Base-by-base conservation (phyloP, 495 filamentous ascomycete species). In the Trypethelium eluteriae region DNA sequence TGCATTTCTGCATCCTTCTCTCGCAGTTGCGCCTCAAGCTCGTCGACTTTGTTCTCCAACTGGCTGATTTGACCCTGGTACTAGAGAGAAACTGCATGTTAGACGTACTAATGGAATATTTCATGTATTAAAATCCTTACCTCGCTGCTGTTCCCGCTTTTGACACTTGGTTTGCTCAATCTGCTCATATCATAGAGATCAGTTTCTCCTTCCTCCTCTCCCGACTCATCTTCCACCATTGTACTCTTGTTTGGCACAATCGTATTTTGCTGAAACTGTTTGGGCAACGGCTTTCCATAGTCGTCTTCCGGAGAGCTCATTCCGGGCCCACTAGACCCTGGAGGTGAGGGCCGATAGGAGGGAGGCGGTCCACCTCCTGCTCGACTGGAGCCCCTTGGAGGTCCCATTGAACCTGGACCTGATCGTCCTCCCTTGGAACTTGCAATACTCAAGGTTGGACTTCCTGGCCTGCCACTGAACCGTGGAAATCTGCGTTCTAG, bases 211-310 rank as follows among this genome's bases (percentile, higher is more conserved):
- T 89, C 86, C 62, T 81, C 78, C 65, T 89, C 88, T 25, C 86
- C 84, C 14, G 95, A 93, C 68, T 96, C 94, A 76, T 98, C 94
- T 74, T 98, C 94, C 16, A 98, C 89, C 89, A 98, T 92, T 0
- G 92, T 98, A 70, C 93, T 95, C 77, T 98, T 98, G 71, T 96
- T 98, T 5, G 94, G 95, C 35, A 97, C 87, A 68, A 98, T 95
- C 0, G 90, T 96, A 72, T 94, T 97, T 73, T 89, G 93, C 76
- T 98, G 93, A 69, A 96, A 96, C 49, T 90, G 89, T 70, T 95
- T 96, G 16, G 91, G 87, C 53, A 88, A 84, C 1, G 92, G 94
- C 59, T 84, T 74, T 5, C 83, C 84, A 70, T 81, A 84, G 3
- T 57, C 65, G 11, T 41, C 63, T 11, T 61, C 62, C 16, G 64